Conservation (phyloP, 257 asterid species). For the Solanum raphanifolium region DNA sequence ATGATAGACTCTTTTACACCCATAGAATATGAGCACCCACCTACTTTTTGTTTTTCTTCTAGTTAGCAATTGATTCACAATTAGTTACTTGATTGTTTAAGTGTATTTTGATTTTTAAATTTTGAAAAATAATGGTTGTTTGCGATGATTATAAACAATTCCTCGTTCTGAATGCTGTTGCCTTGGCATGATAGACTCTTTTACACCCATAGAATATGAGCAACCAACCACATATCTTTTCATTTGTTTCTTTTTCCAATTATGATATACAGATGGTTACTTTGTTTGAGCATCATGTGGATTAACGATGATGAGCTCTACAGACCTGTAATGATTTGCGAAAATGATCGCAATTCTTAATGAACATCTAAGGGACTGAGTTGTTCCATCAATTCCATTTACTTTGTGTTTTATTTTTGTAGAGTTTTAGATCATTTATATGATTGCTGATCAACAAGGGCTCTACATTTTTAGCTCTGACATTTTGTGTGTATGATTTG, state of each 20-base stretch:
- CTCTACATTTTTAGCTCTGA: not conserved
- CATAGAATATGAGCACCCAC: slow-evolving; percentile 75
- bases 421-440: not conserved
- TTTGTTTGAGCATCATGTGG: not conserved
- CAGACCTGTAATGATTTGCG: not conserved
- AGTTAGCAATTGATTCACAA: not conserved
- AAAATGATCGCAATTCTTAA: not conserved
- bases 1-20: slow-evolving; percentile 63
- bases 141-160: slow-evolving; percentile 63
- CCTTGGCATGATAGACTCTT: slow-evolving; percentile 59
- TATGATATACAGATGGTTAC: not conserved
- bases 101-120: not conserved
- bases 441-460: not conserved
- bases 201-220: slow-evolving; percentile 86
- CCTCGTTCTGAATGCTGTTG: slow-evolving; percentile 61
- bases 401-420: not conserved
- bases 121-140: not conserved
- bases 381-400: not conserved
- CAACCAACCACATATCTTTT: not conserved
- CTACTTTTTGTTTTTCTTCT: not conserved
- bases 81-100: not conserved
- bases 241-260: not conserved
- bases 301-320: not conserved
- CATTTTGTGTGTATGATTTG: too few relatives aligned
- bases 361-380: not conserved